These are phyloP conservation scores for Viridothelium virens DNA, from an alignment of 495 filamentous ascomycete species.

Conservation along the genomic window DNA sequence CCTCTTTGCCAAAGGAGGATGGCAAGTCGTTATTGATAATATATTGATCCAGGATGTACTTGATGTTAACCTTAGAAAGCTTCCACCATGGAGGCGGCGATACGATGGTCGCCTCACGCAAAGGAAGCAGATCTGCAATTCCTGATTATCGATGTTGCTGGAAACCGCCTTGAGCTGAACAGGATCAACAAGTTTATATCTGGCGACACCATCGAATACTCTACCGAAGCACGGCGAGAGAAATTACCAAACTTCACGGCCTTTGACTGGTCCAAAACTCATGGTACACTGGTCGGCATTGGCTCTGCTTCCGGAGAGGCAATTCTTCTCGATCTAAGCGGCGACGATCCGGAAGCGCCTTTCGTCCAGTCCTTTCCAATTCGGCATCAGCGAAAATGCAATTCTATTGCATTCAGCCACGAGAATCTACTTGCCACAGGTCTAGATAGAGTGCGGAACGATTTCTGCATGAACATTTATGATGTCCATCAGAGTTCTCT, in stretches of 20 bases:
- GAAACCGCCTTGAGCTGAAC: slow-evolving; percentile 72
- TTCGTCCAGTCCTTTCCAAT: slow-evolving; percentile 58
- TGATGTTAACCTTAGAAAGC: background rate
- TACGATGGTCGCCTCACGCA: slow-evolving; percentile 86
- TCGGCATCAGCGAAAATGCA: slow-evolving; percentile 81
- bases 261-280: slow-evolving; percentile 87
- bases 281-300: slow-evolving; percentile 71
- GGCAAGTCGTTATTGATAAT: background rate
- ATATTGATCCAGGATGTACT: background rate
- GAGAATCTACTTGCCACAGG: slow-evolving; percentile 75
- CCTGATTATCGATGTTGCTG: slow-evolving; percentile 73
- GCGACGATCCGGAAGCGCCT: slow-evolving; percentile 48
- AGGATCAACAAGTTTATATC: slow-evolving; percentile 55
- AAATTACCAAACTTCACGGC: slow-evolving; percentile 81
- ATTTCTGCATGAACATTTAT: slow-evolving; percentile 89
- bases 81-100: slow-evolving; percentile 54
- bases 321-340: slow-evolving; percentile 68
- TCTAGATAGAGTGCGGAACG: slow-evolving; percentile 83
- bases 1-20: background rate
- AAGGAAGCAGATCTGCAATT: slow-evolving; percentile 56
- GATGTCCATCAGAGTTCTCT: slow-evolving; percentile 59
- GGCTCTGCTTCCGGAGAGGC: slow-evolving; percentile 80
- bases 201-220: slow-evolving; percentile 51
- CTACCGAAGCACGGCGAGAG: slow-evolving; percentile 60
- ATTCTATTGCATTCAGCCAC: slow-evolving; percentile 81